Conservation (phyloP, 352 stramenopile species). For the Globisporangium yorkense region DNA sequence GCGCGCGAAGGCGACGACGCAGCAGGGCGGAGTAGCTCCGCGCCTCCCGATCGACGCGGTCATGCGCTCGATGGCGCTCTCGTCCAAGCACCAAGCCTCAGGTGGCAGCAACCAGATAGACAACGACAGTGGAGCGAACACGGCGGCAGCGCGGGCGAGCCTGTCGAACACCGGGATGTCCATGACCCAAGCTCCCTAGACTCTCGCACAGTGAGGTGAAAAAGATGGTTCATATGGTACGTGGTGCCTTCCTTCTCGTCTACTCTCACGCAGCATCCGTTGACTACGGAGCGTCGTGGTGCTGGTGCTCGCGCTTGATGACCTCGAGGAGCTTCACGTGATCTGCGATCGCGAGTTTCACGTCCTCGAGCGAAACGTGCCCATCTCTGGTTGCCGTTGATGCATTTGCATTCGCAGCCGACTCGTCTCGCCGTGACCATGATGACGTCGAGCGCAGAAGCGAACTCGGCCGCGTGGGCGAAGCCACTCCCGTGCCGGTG, state of each 20-base stretch:
- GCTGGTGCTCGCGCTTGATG: constrained; percentile 37
- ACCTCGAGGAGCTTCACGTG: constrained; percentile 43
- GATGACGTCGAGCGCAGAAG: not conserved
- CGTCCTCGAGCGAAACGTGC: constrained; percentile 22
- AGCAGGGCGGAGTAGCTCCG: constrained; percentile 5
- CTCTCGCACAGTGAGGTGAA: not conserved
- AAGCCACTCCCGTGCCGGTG: not conserved
- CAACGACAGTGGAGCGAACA: not conserved
- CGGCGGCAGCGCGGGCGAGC: not conserved
- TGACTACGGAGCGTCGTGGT: constrained; percentile 6
- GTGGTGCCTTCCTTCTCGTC: not conserved
- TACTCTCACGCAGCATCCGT: not conserved
- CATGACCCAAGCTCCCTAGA: not conserved
- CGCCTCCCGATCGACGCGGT: constrained; percentile 17
- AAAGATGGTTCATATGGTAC: not conserved
- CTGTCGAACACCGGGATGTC: not conserved
- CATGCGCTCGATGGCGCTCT: constrained; percentile 9
- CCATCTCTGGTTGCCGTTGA: not conserved
- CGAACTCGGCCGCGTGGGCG: not conserved
- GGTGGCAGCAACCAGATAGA: constrained; percentile 2
- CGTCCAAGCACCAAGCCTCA: not conserved
- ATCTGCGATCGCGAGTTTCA: constrained; percentile 48
- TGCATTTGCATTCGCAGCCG: not conserved
- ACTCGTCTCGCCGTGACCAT: not conserved
- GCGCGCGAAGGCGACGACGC: constrained; percentile 27